Conservation (phyloP, 2,329 filamentous ascomycete species). For the Calcarisporium arbuscula region DNA sequence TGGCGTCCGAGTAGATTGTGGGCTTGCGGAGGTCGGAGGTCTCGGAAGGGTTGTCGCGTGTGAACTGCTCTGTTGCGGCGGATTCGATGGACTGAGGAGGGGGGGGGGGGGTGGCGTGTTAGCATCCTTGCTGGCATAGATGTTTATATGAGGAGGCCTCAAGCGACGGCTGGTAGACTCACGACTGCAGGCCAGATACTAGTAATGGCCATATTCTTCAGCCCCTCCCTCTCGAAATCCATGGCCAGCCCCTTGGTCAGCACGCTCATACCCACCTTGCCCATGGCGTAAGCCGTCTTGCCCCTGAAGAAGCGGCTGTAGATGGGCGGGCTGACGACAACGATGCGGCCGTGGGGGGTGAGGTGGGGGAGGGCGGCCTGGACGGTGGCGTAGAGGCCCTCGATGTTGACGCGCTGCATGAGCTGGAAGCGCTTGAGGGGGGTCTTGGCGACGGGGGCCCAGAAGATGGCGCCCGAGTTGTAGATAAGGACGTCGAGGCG, state of each 20-base stretch:
- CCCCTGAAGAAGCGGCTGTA: constrained; percentile 80
- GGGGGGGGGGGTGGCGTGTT: background rate
- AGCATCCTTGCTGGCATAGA: constrained; percentile 3
- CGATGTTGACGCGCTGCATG: constrained; percentile 69
- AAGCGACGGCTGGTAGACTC: constrained; percentile 21
- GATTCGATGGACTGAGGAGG: constrained; percentile 56
- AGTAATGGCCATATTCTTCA: constrained; percentile 65
- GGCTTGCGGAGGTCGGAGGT: constrained; percentile 58
- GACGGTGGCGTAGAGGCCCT: constrained; percentile 68
- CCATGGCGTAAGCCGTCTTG: constrained; percentile 77
- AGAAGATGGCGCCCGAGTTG: constrained; percentile 83
- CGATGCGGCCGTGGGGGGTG: constrained; percentile 51
- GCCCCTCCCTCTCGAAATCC: constrained; percentile 66
- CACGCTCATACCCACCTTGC: constrained; percentile 77
- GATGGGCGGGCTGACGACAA: constrained; percentile 79
- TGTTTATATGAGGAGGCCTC: background rate
- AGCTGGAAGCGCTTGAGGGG: constrained; percentile 70
- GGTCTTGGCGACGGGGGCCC: constrained; percentile 67
- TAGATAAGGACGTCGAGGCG: constrained; percentile 71
- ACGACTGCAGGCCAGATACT: constrained; percentile 78
- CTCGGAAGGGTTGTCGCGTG: constrained; percentile 35
- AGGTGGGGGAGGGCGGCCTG: constrained; percentile 66
- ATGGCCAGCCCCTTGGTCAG: constrained; percentile 75
- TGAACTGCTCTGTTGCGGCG: constrained; percentile 59
- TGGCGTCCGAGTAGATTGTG: constrained; percentile 73